These are phyloP conservation scores for Emericellopsis atlantica DNA, from an alignment of 2,329 filamentous ascomycete species.

Conservation along the genomic window DNA sequence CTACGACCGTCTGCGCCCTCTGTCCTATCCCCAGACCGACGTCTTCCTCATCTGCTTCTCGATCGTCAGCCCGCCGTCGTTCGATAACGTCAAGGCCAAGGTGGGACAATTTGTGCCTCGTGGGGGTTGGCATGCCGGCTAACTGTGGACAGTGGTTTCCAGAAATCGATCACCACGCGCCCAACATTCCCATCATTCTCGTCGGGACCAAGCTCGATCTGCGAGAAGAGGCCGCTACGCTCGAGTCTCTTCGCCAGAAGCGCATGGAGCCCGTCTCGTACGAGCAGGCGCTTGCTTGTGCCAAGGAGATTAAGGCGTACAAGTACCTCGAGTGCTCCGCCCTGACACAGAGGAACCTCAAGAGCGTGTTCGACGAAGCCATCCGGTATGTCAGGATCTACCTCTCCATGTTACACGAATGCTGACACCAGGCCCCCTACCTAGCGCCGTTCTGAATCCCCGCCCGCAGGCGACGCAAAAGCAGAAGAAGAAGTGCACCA, in stretches of 20 bases:
- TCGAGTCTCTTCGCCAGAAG: slow-evolving; percentile 74
- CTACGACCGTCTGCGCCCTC: slow-evolving; percentile 86
- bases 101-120: slow-evolving; percentile 33
- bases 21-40: slow-evolving; percentile 97
- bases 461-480: slow-evolving; percentile 42
- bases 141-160: slow-evolving; percentile 65
- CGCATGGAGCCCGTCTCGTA: slow-evolving; percentile 96
- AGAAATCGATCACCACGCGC: slow-evolving; percentile 94
- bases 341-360: slow-evolving; percentile 88
- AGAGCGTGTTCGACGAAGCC: slow-evolving; percentile 97
- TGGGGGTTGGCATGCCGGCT: neutral
- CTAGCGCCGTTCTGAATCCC: slow-evolving; percentile 60
- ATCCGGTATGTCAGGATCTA: slow-evolving; percentile 65
- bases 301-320: slow-evolving; percentile 89
- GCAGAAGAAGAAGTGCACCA: slow-evolving; percentile 57
- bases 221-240: slow-evolving; percentile 73
- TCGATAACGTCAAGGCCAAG: slow-evolving; percentile 98
- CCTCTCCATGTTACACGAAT: neutral
- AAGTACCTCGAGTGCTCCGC: slow-evolving; percentile 98
- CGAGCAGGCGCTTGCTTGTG: slow-evolving; percentile 77
- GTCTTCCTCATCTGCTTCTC: slow-evolving; percentile 98
- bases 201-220: slow-evolving; percentile 96
- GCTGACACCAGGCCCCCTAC: neutral
- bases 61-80: slow-evolving; percentile 92
- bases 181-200: slow-evolving; percentile 88